Conservation (phyloP, 352 stramenopile species). For the Pseudoperonospora humuli region DNA sequence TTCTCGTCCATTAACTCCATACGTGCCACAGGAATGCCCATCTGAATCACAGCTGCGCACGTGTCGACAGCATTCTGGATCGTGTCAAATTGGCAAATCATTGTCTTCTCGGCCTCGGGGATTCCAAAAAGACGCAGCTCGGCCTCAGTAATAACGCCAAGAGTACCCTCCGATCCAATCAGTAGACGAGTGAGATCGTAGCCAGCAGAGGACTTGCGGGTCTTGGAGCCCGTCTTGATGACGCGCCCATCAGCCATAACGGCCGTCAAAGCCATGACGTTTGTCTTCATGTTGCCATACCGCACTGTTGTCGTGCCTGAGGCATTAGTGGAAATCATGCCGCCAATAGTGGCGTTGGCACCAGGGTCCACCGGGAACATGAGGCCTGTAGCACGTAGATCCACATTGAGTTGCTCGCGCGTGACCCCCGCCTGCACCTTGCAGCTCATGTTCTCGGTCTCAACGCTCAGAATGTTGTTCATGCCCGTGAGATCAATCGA, state of each 20-base stretch:
- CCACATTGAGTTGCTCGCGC: slow-evolving; percentile 86
- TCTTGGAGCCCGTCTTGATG: slow-evolving; percentile 86
- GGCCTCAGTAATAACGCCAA: slow-evolving; percentile 92
- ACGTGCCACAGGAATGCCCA: slow-evolving; percentile 79
- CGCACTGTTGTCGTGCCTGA: slow-evolving; percentile 87
- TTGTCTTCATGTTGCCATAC: slow-evolving; percentile 97
- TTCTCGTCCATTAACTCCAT: slow-evolving; percentile 86
- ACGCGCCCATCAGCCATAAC: slow-evolving; percentile 88
- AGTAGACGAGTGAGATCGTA: slow-evolving; percentile 95
- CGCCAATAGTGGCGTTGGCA: slow-evolving; percentile 92
- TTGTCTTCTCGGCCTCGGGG: slow-evolving; percentile 84
- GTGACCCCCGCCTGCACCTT: slow-evolving; percentile 93
- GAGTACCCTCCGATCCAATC: slow-evolving; percentile 92
- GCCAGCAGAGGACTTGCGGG: slow-evolving; percentile 94
- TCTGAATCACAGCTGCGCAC: slow-evolving; percentile 81
- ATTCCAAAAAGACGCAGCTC: slow-evolving; percentile 92
- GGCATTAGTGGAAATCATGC: slow-evolving; percentile 91
- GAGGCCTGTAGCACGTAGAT: slow-evolving; percentile 81
- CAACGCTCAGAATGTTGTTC: slow-evolving; percentile 62
- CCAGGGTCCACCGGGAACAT: slow-evolving; percentile 97
- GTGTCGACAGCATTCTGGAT: slow-evolving; percentile 84
- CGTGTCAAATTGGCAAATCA: slow-evolving; percentile 90
- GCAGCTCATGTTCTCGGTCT: slow-evolving; percentile 85
- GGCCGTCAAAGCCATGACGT: slow-evolving; percentile 89
- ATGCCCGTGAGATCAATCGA: slow-evolving; percentile 87